phyloP scores from a whole-genome alignment of 768 basidiomycete genomes.

The Termitomyces sp. region DNA sequence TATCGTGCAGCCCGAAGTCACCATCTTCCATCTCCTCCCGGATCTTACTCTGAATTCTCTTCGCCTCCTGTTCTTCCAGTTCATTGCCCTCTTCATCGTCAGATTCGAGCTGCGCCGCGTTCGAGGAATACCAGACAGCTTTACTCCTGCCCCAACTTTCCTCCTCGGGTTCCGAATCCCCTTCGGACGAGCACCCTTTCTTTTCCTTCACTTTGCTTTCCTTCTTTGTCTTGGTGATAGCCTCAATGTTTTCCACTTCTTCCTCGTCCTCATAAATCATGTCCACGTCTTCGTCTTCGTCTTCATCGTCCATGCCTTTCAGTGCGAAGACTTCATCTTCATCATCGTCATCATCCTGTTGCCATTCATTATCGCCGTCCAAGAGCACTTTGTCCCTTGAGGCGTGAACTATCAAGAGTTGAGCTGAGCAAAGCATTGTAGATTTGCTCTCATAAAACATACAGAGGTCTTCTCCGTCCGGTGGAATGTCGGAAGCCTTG shows the following conservation, averaged over 20 bases:
- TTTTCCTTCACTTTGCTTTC: constrained; percentile 14
- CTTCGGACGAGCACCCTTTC: constrained; percentile 18
- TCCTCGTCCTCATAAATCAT: constrained; percentile 29
- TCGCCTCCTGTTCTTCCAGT: constrained; percentile 85
- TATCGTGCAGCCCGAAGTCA: constrained; percentile 80
- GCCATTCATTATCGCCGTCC: constrained; percentile 43
- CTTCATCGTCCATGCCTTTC: constrained; percentile 47
- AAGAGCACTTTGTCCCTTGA: constrained; percentile 75
- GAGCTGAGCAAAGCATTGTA: constrained; percentile 2
- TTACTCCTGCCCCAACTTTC: constrained; percentile 83
- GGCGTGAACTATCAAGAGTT: constrained; percentile 50
- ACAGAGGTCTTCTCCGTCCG: constrained; percentile 82
- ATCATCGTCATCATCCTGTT: constrained; percentile 47
- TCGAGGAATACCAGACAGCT: constrained; percentile 82
- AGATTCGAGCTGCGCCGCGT: constrained; percentile 73
- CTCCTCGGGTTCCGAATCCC: constrained; percentile 35
- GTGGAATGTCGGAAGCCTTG: constrained; percentile 56
- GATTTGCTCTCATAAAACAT: constrained; percentile 20
- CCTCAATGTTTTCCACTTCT: constrained; percentile 15
- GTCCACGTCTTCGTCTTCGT: constrained; percentile 26
- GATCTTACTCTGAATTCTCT: constrained; percentile 68
- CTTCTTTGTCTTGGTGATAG: constrained; percentile 13
- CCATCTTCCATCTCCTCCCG: constrained; percentile 66
- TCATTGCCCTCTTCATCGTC: constrained; percentile 88
- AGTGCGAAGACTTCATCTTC: constrained; percentile 83